Conservation (phyloP, 306 rosid genomes). For the Cicer judaicum region DNA sequence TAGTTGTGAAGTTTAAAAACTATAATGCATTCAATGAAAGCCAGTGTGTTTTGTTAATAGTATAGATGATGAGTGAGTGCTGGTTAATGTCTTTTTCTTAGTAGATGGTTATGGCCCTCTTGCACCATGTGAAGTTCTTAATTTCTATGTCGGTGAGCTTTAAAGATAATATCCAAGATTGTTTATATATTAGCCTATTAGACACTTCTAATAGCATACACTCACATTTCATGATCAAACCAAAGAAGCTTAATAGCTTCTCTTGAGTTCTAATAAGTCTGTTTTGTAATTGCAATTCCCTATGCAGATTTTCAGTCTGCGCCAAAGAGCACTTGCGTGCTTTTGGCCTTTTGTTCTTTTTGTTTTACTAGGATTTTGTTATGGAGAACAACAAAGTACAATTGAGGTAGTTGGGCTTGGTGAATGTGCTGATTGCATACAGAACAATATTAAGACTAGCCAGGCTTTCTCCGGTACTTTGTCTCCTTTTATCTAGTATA, state of each 20-base stretch:
- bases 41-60: slow-evolving; percentile 33
- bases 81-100: slow-evolving; percentile 52
- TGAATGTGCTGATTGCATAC: slow-evolving; percentile 78
- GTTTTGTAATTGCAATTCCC: slow-evolving; percentile 19
- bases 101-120: slow-evolving; percentile 43
- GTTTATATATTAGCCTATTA: slow-evolving; percentile 57
- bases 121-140: slow-evolving; percentile 69
- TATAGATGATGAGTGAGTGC: slow-evolving; percentile 40
- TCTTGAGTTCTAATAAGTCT: not conserved
- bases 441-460: slow-evolving; percentile 58
- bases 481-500: slow-evolving; percentile 12
- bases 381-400: slow-evolving; percentile 60
- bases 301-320: slow-evolving; percentile 54
- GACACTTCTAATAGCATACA: slow-evolving; percentile 5
- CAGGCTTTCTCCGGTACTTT: slow-evolving; percentile 79
- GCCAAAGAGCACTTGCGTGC: slow-evolving; percentile 61
- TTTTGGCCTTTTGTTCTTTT: slow-evolving; percentile 56
- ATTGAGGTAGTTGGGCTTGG: slow-evolving; percentile 80
- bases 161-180: not conserved
- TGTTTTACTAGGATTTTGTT: slow-evolving; percentile 52
- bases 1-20: slow-evolving; percentile 61
- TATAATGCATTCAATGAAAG: slow-evolving; percentile 55
- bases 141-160: slow-evolving; percentile 58
- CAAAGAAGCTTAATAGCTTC: slow-evolving; percentile 49
- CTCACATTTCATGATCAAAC: slow-evolving; percentile 7